Percentiles rank a stretch among this genome's conserved stretches.
These are phyloP conservation scores for Mycena albidolilacea DNA, from an alignment of 768 basidiomycete species.

Conservation along the genomic window DNA sequence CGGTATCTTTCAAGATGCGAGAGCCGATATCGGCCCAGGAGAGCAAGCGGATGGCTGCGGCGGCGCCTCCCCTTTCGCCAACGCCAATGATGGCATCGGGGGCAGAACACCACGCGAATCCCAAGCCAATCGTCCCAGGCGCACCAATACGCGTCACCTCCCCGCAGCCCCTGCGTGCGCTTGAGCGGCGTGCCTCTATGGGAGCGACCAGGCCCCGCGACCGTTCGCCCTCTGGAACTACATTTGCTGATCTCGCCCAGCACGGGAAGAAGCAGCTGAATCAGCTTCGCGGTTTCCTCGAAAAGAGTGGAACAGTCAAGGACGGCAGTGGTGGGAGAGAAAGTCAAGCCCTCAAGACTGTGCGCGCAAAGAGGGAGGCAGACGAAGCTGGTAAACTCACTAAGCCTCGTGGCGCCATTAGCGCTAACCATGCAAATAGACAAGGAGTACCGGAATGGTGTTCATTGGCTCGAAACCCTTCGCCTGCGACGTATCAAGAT, in stretches of 20 bases:
- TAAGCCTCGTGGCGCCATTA: background rate
- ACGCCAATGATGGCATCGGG: constrained; percentile 53
- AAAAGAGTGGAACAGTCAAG: constrained; percentile 78
- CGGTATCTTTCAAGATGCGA: constrained; percentile 18
- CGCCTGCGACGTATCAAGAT: constrained; percentile 87
- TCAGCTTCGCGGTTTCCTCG: constrained; percentile 88
- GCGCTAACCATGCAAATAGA: constrained; percentile 60
- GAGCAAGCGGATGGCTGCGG: constrained; percentile 67
- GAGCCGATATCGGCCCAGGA: constrained; percentile 62
- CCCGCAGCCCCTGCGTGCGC: constrained; percentile 81
- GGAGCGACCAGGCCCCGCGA: constrained; percentile 68
- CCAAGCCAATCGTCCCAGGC: constrained; percentile 62
- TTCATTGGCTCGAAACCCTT: constrained; percentile 94
- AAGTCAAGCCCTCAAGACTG: constrained; percentile 78
- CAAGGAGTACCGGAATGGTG: constrained; percentile 90
- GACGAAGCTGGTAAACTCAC: constrained; percentile 84
- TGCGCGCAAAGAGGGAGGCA: constrained; percentile 89
- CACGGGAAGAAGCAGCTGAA: constrained; percentile 93
- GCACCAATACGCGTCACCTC: constrained; percentile 71
- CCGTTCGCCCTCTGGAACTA: constrained; percentile 84
- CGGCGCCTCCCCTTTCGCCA: constrained; percentile 51
- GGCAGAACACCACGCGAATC: constrained; percentile 49
- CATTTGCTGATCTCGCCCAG: constrained; percentile 89
- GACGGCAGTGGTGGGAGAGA: constrained; percentile 72
- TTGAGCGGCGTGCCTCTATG: constrained; percentile 82